Conservation (phyloP, 2,329 filamentous ascomycete genomes). For the Penicillium occitanis region DNA sequence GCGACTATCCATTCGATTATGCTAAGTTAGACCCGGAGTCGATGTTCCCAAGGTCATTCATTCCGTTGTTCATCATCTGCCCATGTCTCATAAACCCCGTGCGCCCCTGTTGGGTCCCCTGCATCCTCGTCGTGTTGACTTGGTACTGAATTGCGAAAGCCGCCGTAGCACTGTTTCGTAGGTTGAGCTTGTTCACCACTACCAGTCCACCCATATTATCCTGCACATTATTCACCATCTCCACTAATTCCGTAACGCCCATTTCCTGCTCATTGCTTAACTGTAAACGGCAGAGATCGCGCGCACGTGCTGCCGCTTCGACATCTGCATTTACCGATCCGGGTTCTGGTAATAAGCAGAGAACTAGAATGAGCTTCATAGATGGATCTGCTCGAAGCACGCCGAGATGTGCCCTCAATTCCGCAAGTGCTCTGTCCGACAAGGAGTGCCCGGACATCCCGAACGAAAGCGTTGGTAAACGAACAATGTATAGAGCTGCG, state of each 20-base stretch:
- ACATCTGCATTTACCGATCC: background rate
- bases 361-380: background rate
- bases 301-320: constrained; percentile 4
- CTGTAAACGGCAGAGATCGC: constrained; percentile 1
- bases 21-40: background rate
- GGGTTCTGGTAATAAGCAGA: background rate
- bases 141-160: background rate
- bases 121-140: background rate
- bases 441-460: background rate
- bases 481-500: background rate
- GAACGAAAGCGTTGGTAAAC: background rate
- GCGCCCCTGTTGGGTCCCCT: background rate
- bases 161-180: background rate
- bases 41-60: background rate
- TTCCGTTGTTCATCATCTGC: background rate
- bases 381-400: background rate
- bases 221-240: background rate
- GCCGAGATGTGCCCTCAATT: background rate
- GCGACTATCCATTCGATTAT: background rate
- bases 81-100: background rate
- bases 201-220: background rate
- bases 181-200: background rate
- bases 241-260: background rate
- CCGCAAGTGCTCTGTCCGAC: background rate
- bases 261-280: constrained; percentile 11